Percentiles rank a stretch among this genome's conserved stretches.
Conservation (phyloP, 208 protist genomes). For the Strigomonas culicis region DNA sequence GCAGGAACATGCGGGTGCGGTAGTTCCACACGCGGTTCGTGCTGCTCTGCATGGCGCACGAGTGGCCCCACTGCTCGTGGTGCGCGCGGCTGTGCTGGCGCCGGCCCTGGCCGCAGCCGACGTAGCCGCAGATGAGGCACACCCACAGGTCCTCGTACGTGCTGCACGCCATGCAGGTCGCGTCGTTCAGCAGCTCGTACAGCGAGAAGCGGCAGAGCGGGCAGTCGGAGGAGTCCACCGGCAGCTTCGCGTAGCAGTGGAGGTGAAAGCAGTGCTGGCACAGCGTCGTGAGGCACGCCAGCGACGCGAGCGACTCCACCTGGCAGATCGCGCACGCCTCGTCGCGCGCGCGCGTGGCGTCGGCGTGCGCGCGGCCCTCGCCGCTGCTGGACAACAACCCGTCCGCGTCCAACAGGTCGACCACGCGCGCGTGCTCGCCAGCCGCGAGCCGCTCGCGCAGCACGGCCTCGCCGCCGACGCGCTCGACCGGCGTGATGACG, state of each 20-base stretch:
- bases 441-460: background rate
- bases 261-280: slow-evolving; percentile 78
- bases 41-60: slow-evolving; percentile 63
- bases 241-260: slow-evolving; percentile 53
- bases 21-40: slow-evolving; percentile 71
- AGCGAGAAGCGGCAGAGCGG: slow-evolving; percentile 82
- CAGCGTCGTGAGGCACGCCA: slow-evolving; percentile 53
- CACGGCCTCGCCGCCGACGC: slow-evolving; percentile 18
- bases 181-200: slow-evolving; percentile 61
- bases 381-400: background rate
- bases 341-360: background rate
- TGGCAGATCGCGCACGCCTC: slow-evolving; percentile 75
- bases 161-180: slow-evolving; percentile 60
- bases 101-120: slow-evolving; percentile 60
- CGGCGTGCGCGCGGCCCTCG: background rate
- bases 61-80: slow-evolving; percentile 60
- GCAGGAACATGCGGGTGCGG: slow-evolving; percentile 56
- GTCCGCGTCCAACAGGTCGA: background rate
- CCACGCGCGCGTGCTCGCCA: background rate
- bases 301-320: slow-evolving; percentile 35
- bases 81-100: slow-evolving; percentile 51
- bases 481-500: slow-evolving; percentile 33
- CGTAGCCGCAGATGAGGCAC: slow-evolving; percentile 81
- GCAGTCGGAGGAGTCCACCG: slow-evolving; percentile 45
- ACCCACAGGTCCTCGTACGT: slow-evolving; percentile 78